phyloP scores from a whole-genome alignment of 441 rosid species.

The Arabidopsis lyrata region DNA sequence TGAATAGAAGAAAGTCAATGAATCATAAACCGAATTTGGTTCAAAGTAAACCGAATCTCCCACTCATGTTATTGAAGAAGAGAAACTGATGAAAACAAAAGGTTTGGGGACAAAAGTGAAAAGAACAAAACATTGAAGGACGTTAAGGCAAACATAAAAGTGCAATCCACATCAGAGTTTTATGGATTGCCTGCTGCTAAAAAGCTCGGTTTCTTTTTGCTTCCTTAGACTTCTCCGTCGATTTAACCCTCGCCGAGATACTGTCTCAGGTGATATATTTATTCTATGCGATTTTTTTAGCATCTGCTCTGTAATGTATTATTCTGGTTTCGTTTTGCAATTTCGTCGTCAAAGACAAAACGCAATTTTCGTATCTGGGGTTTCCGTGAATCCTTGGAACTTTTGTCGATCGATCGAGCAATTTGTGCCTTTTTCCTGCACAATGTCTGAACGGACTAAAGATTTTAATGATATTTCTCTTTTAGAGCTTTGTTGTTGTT shows the following conservation, averaged over 20 bases:
- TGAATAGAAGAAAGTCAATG: too few species aligned
- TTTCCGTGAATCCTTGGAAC: conserved; percentile 2
- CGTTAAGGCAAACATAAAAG: conserved; percentile 16
- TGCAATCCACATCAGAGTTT: conserved; percentile 7
- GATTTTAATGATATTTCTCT: neutral
- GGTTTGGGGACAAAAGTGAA: conserved; percentile 13
- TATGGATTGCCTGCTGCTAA: conserved; percentile 19
- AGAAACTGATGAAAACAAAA: conserved; percentile 21
- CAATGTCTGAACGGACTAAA: neutral
- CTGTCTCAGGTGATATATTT: conserved; percentile 17
- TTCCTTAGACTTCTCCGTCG: conserved; percentile 39
- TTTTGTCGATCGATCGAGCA: conserved; percentile 19
- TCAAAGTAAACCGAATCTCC: too few species aligned
- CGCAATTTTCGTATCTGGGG: conserved; percentile 2
- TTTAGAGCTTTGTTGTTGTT: conserved; percentile 4
- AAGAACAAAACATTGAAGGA: neutral
- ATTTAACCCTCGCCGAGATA: conserved; percentile 13
- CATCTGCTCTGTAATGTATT: neutral
- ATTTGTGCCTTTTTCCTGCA: neutral
- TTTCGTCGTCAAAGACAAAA: neutral
- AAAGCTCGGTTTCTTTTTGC: conserved; percentile 7
- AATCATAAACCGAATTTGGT: too few species aligned
- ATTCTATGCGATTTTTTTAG: neutral
- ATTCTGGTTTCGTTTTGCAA: neutral
- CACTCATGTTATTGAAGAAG: neutral